phyloP scores from a whole-genome alignment of 352 stramenopile species.

The Blastocystis sp. region DNA sequence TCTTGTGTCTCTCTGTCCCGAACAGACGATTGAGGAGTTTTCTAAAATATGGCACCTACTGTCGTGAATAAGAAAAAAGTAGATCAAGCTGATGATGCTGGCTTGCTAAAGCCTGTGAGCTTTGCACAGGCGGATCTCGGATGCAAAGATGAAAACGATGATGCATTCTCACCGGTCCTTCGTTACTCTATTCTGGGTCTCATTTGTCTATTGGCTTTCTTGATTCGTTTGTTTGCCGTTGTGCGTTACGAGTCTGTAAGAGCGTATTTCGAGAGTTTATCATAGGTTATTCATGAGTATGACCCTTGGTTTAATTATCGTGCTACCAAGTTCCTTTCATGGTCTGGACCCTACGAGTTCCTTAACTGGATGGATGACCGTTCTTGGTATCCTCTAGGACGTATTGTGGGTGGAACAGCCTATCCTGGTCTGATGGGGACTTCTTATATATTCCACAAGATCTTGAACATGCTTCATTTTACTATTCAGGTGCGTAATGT shows the following conservation, averaged over 20 bases:
- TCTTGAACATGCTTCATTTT: slow-evolving; percentile 80
- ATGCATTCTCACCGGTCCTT: slow-evolving; percentile 45
- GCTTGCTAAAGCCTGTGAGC: slow-evolving; percentile 22
- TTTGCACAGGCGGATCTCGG: slow-evolving; percentile 5
- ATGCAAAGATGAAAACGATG: slow-evolving; percentile 37
- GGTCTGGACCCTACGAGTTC: slow-evolving; percentile 88
- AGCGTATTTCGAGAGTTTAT: background rate
- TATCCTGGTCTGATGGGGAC: slow-evolving; percentile 85
- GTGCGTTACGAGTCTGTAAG: slow-evolving; percentile 81
- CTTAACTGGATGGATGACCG: slow-evolving; percentile 89
- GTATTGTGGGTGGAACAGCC: slow-evolving; percentile 83
- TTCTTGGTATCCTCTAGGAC: slow-evolving; percentile 82
- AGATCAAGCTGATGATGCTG: slow-evolving; percentile 14
- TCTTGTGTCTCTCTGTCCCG: background rate
- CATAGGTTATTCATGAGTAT: slow-evolving; percentile 80
- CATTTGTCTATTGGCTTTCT: slow-evolving; percentile 84
- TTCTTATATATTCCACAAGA: slow-evolving; percentile 77
- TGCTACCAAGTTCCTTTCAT: slow-evolving; percentile 88
- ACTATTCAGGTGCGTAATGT: slow-evolving; percentile 82
- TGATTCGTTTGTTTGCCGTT: slow-evolving; percentile 83
- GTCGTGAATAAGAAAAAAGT: slow-evolving; percentile 8
- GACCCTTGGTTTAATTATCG: slow-evolving; percentile 96
- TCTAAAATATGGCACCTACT: slow-evolving; percentile 1
- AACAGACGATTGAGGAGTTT: background rate
- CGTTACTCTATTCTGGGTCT: slow-evolving; percentile 77